These are phyloP conservation scores for Russula lepida DNA, from an alignment of 768 basidiomycete genomes.

Conservation along the genomic window DNA sequence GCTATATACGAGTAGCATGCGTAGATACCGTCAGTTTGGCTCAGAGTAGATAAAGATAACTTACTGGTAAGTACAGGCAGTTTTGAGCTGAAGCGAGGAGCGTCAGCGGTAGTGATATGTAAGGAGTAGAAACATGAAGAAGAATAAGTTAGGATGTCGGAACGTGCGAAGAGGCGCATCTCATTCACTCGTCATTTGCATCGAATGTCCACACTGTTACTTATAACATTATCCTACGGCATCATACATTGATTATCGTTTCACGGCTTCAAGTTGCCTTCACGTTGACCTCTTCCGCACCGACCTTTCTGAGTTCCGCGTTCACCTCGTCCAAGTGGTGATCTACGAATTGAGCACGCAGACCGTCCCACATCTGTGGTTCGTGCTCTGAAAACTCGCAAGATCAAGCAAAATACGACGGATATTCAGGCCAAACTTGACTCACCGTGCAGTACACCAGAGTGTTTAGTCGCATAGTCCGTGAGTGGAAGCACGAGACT, in stretches of 20 bases:
- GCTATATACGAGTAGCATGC: no score
- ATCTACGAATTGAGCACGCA: slow-evolving; percentile 49
- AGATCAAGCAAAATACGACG: not conserved
- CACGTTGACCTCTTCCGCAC: not conserved
- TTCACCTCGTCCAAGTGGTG: slow-evolving; percentile 53
- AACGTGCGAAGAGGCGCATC: not conserved
- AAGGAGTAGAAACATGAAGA: not conserved
- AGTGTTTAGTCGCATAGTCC: slow-evolving; percentile 53
- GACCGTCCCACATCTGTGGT: slow-evolving; percentile 58
- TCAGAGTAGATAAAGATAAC: no score
- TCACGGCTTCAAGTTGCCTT: not conserved
- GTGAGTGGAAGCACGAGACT: slow-evolving; percentile 56
- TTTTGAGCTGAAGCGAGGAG: not conserved
- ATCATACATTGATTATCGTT: not conserved
- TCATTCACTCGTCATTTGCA: not conserved
- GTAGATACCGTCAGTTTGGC: no score
- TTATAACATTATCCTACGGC: no score
- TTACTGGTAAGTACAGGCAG: no score
- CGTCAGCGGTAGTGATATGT: not conserved
- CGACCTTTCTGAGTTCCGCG: slow-evolving; percentile 17
- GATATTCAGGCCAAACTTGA: not conserved
- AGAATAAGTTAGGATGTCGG: not conserved
- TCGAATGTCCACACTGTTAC: not conserved
- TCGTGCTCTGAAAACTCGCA: slow-evolving; percentile 39
- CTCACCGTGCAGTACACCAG: slow-evolving; percentile 51